These are phyloP conservation scores for Hanseniaspora taiwanica DNA, from an alignment of 805 yeast genomes.

Conservation along the genomic window DNA sequence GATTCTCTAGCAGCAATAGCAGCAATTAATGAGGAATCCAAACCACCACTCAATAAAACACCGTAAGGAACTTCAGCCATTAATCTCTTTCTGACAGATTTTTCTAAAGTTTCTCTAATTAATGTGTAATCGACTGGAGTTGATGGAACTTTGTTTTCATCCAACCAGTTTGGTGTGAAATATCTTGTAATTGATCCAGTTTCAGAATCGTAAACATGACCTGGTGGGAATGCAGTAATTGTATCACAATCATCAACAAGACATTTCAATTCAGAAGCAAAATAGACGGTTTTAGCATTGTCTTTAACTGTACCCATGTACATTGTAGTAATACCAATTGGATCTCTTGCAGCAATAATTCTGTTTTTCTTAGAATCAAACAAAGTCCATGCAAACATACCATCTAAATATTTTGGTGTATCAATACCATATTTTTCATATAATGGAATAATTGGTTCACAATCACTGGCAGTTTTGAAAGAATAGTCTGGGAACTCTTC, in stretches of 20 bases:
- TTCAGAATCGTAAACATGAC: conserved; percentile 87
- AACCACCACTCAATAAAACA: conserved; percentile 92
- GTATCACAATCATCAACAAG: conserved; percentile 88
- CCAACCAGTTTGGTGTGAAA: conserved; percentile 93
- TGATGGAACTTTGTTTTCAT: conserved; percentile 60
- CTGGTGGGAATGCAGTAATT: conserved; percentile 94
- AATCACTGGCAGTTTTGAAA: conserved; percentile 81
- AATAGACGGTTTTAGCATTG: conserved; percentile 65
- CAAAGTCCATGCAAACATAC: conserved; percentile 94
- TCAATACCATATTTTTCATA: conserved; percentile 77
- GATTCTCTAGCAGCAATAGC: conserved; percentile 96
- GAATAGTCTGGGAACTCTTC: conserved; percentile 56
- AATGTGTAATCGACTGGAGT: conserved; percentile 57
- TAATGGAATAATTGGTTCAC: conserved; percentile 95
- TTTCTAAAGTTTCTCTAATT: conserved; percentile 72
- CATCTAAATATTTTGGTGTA: conserved; percentile 87
- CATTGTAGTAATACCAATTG: conserved; percentile 91
- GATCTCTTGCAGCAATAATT: conserved; percentile 94
- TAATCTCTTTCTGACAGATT: conserved; percentile 95
- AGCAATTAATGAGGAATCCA: conserved; percentile 93
- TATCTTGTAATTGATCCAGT: conserved; percentile 80
- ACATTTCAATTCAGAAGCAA: conserved; percentile 92
- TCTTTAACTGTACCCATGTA: conserved; percentile 78
- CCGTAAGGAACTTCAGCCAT: conserved; percentile 99
- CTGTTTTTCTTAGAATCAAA: conserved; percentile 79